Evolutionary conservation across 2,329 filamentous ascomycete genomes (phyloP).

Genomic region (Didymella pomorum): DNA sequence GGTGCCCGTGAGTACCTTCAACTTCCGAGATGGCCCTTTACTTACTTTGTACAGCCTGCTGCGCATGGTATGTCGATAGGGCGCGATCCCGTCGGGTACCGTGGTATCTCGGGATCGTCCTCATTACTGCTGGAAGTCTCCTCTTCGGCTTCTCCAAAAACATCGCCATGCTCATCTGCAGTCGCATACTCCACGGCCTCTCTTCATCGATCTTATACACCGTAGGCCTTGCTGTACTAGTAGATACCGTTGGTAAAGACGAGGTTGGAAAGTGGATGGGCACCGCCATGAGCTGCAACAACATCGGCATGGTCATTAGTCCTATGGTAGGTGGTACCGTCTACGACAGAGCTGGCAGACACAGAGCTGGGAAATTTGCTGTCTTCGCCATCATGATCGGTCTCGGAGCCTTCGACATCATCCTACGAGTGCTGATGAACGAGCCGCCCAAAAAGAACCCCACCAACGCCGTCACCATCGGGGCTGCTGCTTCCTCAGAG

Average conservation of each 20-base stretch:
- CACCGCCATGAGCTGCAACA: conserved; percentile 25
- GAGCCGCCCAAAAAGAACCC: conserved; percentile 10
- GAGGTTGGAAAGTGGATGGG: conserved; percentile 29
- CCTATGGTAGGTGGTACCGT: conserved; percentile 28
- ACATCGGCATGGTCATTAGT: conserved; percentile 25
- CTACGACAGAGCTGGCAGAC: conserved; percentile 25
- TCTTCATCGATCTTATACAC: conserved; percentile 27
- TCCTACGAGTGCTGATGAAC: conserved; percentile 28
- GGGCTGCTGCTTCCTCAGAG: background rate
- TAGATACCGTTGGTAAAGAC: conserved; percentile 22
- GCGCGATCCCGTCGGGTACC: conserved; percentile 20
- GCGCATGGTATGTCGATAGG: conserved; percentile 26
- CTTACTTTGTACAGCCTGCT: conserved; percentile 12
- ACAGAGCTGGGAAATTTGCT: conserved; percentile 22
- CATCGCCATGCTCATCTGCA: conserved; percentile 23
- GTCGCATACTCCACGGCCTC: conserved; percentile 24
- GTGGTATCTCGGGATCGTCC: conserved; percentile 23
- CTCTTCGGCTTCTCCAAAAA: conserved; percentile 26
- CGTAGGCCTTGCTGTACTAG: conserved; percentile 26
- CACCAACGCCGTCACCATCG: background rate
- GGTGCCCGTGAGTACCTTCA: background rate
- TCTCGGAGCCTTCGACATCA: conserved; percentile 14
- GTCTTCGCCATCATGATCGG: conserved; percentile 1
- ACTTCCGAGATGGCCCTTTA: background rate
- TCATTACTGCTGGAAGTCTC: conserved; percentile 22